Evolutionary conservation across 1,139 yeast species (phyloP).

Genomic region (Sugiyamaella novakii): DNA sequence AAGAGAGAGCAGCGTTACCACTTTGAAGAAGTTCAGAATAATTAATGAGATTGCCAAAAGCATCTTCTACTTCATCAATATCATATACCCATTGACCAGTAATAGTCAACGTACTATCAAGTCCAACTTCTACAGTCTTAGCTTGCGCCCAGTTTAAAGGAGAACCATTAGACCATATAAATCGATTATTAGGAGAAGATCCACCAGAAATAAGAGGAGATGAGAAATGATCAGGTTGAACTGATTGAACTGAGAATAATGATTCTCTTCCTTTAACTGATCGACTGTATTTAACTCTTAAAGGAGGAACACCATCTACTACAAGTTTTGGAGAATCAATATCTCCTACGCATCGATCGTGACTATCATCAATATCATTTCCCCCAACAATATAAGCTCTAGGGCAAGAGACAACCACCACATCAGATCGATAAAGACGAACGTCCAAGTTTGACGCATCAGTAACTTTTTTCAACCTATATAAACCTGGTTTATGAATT

Average conservation of each 20-base stretch:
- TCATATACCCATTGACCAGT: constrained; percentile 68
- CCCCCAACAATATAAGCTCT: constrained; percentile 51
- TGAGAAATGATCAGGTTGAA: constrained; percentile 51
- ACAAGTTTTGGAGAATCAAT: constrained; percentile 56
- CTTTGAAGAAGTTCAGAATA: constrained; percentile 48
- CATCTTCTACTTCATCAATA: constrained; percentile 69
- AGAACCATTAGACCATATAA: constrained; percentile 38
- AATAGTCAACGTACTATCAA: constrained; percentile 51
- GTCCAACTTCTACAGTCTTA: constrained; percentile 50
- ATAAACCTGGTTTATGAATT: constrained; percentile 68
- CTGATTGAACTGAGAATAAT: constrained; percentile 48
- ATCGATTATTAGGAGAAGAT: constrained; percentile 5
- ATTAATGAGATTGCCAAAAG: constrained; percentile 67
- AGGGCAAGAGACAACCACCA: constrained; percentile 79
- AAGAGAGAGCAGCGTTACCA: constrained; percentile 34
- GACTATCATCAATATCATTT: constrained; percentile 16
- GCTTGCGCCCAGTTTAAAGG: constrained; percentile 58
- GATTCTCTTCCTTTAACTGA: constrained; percentile 53
- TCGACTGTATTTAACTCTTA: constrained; percentile 62
- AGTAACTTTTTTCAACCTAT: constrained; percentile 63
- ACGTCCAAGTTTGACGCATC: constrained; percentile 68
- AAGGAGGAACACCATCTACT: constrained; percentile 75
- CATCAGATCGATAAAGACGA: constrained; percentile 63
- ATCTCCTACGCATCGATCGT: constrained; percentile 69
- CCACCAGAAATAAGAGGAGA: constrained; percentile 45